Conservation (phyloP, 495 filamentous ascomycete genomes). For the Friedmanniomyces endolithicus region DNA sequence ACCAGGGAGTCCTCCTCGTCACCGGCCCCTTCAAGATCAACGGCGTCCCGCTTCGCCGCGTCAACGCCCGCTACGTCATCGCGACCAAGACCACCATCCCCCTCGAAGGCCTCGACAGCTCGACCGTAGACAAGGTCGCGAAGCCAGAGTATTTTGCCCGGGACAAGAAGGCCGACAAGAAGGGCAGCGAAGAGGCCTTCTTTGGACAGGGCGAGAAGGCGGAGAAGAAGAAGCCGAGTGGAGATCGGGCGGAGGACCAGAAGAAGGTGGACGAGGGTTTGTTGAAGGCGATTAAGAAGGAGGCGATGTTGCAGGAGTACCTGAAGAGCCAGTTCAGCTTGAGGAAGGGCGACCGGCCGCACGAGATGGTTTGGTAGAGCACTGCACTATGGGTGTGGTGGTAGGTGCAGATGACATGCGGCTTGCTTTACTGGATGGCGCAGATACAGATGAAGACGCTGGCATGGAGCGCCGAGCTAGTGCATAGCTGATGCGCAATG, state of each 20-base stretch:
- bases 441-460: neutral
- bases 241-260: slow-evolving; percentile 86
- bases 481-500: neutral
- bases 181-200: slow-evolving; percentile 84
- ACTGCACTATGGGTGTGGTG: neutral
- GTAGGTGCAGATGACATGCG: neutral
- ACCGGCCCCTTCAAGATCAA: slow-evolving; percentile 99
- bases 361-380: slow-evolving; percentile 58
- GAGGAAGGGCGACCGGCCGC: slow-evolving; percentile 94
- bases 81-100: slow-evolving; percentile 87
- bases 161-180: slow-evolving; percentile 85
- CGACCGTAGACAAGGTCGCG: slow-evolving; percentile 73
- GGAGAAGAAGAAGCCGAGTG: slow-evolving; percentile 91
- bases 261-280: slow-evolving; percentile 93
- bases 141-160: slow-evolving; percentile 83
- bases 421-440: neutral
- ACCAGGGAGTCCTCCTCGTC: slow-evolving; percentile 93
- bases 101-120: slow-evolving; percentile 66
- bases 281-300: slow-evolving; percentile 88
- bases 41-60: slow-evolving; percentile 93
- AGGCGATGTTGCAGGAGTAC: slow-evolving; percentile 75
- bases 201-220: slow-evolving; percentile 96
- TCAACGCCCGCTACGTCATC: slow-evolving; percentile 98
- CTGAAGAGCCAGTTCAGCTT: slow-evolving; percentile 87
- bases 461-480: neutral